Evolutionary conservation across 202 grass and related monocot genomes (phyloP).

Genomic region (Dendrocalamus latiflorus): DNA sequence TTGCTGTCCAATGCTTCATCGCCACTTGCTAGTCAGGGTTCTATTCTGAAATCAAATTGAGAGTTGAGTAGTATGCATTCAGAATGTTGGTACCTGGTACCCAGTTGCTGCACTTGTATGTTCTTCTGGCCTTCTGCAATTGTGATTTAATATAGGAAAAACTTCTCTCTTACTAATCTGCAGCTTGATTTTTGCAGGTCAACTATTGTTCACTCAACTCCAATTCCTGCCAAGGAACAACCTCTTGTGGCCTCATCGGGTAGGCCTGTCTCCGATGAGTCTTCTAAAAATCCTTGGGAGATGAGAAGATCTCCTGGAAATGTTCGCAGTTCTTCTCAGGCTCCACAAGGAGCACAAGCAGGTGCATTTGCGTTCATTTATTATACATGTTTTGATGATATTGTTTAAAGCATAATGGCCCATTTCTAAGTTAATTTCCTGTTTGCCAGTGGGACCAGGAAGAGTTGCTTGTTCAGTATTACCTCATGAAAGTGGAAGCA

Average conservation of each 20-base stretch:
- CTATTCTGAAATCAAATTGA: background rate
- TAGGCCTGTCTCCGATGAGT: conserved; percentile 23
- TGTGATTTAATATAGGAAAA: background rate
- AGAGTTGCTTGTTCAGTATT: conserved; percentile 49
- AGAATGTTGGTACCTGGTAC: background rate
- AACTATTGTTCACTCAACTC: conserved; percentile 73
- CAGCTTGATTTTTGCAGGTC: conserved; percentile 48
- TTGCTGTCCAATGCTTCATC: background rate
- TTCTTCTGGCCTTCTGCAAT: background rate
- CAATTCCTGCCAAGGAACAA: conserved; percentile 64
- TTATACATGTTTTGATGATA: background rate
- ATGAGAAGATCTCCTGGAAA: conserved; percentile 29
- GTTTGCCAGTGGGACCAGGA: conserved; percentile 39
- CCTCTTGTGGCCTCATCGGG: conserved; percentile 32
- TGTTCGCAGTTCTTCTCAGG: conserved; percentile 26
- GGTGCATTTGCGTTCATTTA: conserved; percentile 30
- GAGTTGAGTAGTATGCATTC: background rate
- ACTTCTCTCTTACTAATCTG: background rate
- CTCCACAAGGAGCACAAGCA: conserved; percentile 52
- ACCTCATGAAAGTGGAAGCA: conserved; percentile 35
- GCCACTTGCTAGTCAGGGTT: background rate
- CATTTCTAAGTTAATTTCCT: conserved; percentile 16
- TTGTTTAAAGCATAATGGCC: background rate
- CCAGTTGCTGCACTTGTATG: background rate
- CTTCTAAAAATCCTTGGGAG: conserved; percentile 39